Base-by-base conservation (phyloP, 345 rosid genomes). In the Pseudoturritis turrita region DNA sequence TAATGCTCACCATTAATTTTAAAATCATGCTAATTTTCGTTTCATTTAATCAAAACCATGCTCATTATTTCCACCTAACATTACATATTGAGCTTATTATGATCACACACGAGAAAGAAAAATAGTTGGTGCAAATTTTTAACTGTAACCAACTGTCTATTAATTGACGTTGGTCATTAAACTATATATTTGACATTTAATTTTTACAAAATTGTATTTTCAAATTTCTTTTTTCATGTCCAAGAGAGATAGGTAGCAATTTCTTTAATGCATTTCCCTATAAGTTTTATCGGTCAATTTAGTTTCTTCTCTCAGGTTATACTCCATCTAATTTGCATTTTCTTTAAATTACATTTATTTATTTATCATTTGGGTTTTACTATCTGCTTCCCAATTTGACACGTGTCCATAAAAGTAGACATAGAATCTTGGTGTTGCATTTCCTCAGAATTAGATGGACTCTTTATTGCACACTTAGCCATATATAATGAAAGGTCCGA, bases 281-380 rank as follows among this genome's bases (percentile, higher is more conserved):
- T 63, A 62, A 47, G 52, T 76, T 76, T 76, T 63, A 49, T 76
- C 71, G 76, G 71, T 54, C 66, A 39, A 55, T 55, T 29, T 37
- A 44, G 22, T 75, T 61, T 41, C 28, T 67, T 15, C 22, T 74
- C 68, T 67, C 54, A 2, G 26, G 54, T 44, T 47, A 19, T 4
- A 43, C 63, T 25, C 46, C 72, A 74, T 67, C 62, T 44, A 75
- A 56, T 55, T 63, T 76, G 66, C 79, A 70, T 76, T 76, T 76
- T 76, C 79, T 70, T 76, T 25, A 69, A 59, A 64, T 56, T 13
- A 15, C 36, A 14, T 33, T 36, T 43, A 33, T 46, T 36, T 4
- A 36, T 46, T 1, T 4, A 2, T 37, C 1, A n/a, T 28, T 47
- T 31, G 10, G 2, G 4, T 9, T 9, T 15, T n/a, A 31, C 22